Conservation (phyloP, 768 basidiomycete genomes). For the Trametes cingulata region DNA sequence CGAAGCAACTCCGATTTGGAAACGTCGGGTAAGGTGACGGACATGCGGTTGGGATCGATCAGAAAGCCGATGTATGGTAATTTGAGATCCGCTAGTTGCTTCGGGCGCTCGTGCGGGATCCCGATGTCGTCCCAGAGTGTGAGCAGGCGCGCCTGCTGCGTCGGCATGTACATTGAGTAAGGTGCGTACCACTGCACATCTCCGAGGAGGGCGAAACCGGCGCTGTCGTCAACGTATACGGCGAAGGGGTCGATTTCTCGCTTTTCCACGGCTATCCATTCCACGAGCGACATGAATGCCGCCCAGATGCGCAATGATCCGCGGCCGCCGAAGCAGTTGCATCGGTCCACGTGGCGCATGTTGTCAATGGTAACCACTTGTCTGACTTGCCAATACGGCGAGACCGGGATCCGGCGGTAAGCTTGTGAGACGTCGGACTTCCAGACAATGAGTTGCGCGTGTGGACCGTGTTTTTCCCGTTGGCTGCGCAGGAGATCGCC, state of each 20-base stretch:
- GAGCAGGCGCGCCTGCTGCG: constrained; percentile 37
- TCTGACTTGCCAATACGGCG: constrained; percentile 34
- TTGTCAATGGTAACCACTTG: constrained; percentile 38
- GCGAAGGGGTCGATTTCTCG: constrained; percentile 23
- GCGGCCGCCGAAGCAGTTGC: constrained; percentile 36
- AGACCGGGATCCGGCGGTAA: constrained; percentile 29
- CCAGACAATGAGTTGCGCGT: constrained; percentile 15
- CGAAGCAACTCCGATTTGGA: not conserved
- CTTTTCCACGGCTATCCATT: constrained; percentile 39
- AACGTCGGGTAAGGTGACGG: constrained; percentile 27
- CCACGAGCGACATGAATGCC: constrained; percentile 32
- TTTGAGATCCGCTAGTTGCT: constrained; percentile 38
- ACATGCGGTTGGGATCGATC: constrained; percentile 38
- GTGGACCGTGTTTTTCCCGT: not conserved
- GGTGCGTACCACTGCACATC: constrained; percentile 33
- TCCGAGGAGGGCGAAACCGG: constrained; percentile 22
- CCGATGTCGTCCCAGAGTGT: constrained; percentile 42
- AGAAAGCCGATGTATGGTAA: constrained; percentile 43
- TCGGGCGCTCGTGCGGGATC: constrained; percentile 39
- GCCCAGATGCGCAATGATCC: constrained; percentile 30
- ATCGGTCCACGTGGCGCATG: constrained; percentile 33
- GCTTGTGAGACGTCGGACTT: constrained; percentile 29
- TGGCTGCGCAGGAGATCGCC: constrained; percentile 2
- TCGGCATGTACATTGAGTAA: constrained; percentile 32
- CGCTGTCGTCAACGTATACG: constrained; percentile 40